A percentile compares a stretch with the other conserved stretches of the same genome.
These are phyloP conservation scores for Lachancea sp. DNA, from an alignment of 805 yeast genomes.

Conservation along the genomic window DNA sequence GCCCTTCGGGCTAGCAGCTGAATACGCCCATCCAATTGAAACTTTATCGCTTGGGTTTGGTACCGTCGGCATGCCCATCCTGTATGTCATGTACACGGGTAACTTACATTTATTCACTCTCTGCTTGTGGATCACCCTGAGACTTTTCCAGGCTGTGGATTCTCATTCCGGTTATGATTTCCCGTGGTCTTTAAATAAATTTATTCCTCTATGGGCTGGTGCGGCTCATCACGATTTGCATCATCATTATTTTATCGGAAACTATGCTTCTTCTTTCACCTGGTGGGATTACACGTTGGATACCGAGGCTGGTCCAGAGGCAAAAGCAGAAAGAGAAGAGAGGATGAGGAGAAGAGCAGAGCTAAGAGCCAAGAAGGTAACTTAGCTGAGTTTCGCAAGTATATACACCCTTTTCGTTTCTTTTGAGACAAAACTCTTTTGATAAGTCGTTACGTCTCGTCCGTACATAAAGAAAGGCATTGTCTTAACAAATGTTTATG, in stretches of 20 bases:
- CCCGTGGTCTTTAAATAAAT: conserved; percentile 92
- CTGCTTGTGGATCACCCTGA: conserved; percentile 76
- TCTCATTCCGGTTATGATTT: conserved; percentile 97
- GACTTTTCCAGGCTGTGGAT: conserved; percentile 94
- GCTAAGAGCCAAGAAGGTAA: conserved; percentile 33
- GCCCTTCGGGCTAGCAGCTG: conserved; percentile 95
- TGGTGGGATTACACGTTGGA: conserved; percentile 88
- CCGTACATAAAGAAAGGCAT: no score
- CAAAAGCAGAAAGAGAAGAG: conserved; percentile 65
- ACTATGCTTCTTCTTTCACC: conserved; percentile 90
- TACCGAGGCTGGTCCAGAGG: conserved; percentile 87
- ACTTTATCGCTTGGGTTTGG: conserved; percentile 89
- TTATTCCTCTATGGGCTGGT: conserved; percentile 96
- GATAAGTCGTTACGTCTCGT: neutral
- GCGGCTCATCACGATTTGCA: conserved; percentile 98
- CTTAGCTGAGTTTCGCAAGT: conserved; percentile 4
- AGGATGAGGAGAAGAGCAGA: conserved; percentile 54
- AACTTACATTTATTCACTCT: conserved; percentile 85
- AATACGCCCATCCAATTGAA: conserved; percentile 95
- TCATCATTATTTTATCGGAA: conserved; percentile 92
- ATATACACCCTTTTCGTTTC: no score
- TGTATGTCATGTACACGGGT: conserved; percentile 70
- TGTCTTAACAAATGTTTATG: no score
- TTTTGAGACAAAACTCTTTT: neutral
- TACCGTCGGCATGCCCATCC: conserved; percentile 90